A percentile compares a stretch with the other conserved stretches of the same genome.
These are phyloP conservation scores for Lanmaoa pseudosensibilis DNA, from an alignment of 768 basidiomycete genomes.

Conservation along the genomic window DNA sequence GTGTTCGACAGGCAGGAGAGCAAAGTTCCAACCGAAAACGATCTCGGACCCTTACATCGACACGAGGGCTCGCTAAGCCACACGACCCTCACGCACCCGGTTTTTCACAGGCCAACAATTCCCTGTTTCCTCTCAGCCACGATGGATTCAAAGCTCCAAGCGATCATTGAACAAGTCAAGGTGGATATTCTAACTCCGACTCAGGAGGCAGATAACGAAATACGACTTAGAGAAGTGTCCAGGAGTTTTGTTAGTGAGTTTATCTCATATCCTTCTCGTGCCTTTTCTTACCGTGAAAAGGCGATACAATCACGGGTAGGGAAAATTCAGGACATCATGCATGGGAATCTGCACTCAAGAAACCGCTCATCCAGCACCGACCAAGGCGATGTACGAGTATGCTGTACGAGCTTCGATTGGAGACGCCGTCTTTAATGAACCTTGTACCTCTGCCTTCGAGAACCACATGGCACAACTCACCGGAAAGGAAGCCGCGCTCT, in stretches of 20 bases:
- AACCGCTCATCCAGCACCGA: conserved; percentile 50
- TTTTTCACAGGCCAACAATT: background rate
- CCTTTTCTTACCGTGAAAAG: conserved; percentile 28
- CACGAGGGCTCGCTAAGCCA: background rate
- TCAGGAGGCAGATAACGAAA: conserved; percentile 58
- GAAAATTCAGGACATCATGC: background rate
- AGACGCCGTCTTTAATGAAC: conserved; percentile 77
- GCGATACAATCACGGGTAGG: conserved; percentile 50
- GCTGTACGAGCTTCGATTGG: conserved; percentile 70
- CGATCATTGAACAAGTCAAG: conserved; percentile 44
- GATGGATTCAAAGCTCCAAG: conserved; percentile 24
- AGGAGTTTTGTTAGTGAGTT: conserved; percentile 70
- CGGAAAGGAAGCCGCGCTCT: conserved; percentile 91
- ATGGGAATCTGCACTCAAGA: background rate
- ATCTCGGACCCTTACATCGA: background rate
- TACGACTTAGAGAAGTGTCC: conserved; percentile 52
- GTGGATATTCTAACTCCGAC: conserved; percentile 60
- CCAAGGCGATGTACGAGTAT: conserved; percentile 76
- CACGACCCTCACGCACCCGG: background rate
- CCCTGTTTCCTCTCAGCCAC: background rate
- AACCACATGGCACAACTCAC: conserved; percentile 69
- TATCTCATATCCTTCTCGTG: background rate
- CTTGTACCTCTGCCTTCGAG: conserved; percentile 61
- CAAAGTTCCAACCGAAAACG: background rate
- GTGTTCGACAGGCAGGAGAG: no score